Evolutionary conservation across 352 stramenopile species (phyloP).

Genomic region (Phytophthora multivora): DNA sequence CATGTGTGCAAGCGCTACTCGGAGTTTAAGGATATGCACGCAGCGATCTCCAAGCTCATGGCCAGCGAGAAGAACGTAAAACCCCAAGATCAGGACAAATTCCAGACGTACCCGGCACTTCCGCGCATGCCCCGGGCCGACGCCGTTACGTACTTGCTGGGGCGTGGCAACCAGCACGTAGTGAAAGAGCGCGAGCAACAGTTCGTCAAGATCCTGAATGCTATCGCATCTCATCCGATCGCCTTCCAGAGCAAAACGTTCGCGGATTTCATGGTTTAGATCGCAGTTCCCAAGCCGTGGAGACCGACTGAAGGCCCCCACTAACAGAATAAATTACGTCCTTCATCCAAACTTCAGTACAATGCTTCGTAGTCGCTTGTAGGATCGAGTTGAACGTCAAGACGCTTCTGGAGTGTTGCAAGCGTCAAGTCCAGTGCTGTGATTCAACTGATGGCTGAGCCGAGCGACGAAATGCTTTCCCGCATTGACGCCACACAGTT

Average conservation of each 20-base stretch:
- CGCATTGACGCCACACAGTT: too few species aligned
- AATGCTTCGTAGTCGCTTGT: too few species aligned
- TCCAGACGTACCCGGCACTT: constrained; percentile 63
- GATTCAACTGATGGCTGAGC: background rate
- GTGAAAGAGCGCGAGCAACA: constrained; percentile 62
- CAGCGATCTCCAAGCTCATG: constrained; percentile 56
- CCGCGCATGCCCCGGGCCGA: constrained; percentile 56
- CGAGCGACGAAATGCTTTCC: background rate
- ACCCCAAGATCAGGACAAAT: constrained; percentile 48
- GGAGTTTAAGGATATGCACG: constrained; percentile 75
- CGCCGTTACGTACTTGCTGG: constrained; percentile 44
- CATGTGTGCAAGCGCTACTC: constrained; percentile 75
- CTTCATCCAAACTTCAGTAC: background rate
- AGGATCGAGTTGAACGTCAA: background rate
- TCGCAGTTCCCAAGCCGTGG: background rate
- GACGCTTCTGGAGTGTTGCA: background rate
- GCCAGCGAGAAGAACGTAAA: constrained; percentile 60
- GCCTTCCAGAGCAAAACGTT: constrained; percentile 52
- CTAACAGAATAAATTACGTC: constrained; percentile 13
- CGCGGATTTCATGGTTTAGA: constrained; percentile 52
- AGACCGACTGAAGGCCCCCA: constrained; percentile 13
- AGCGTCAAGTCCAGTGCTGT: background rate
- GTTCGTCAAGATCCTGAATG: constrained; percentile 73
- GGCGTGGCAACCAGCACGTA: constrained; percentile 54
- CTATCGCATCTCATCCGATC: constrained; percentile 57